Conservation (phyloP, 192 early-diverging fungal genomes). For the Backusella morwellensis region DNA sequence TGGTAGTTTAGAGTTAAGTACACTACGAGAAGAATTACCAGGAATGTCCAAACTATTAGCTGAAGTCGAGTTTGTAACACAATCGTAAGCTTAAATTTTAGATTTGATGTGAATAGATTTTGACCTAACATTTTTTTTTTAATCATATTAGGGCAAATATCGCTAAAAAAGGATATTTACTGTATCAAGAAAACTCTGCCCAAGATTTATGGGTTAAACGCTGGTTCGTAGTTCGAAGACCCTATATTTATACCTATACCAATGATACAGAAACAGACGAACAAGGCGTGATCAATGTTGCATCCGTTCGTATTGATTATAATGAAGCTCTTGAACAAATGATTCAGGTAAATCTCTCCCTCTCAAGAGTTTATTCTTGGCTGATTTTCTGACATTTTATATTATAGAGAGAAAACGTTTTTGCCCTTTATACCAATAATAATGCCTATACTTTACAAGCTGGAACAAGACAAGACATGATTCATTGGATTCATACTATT, state of each 20-base stretch:
- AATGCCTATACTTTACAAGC: conserved; percentile 69
- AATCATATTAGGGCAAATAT: conserved; percentile 42
- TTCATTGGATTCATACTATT: conserved; percentile 59
- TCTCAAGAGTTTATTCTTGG: neutral
- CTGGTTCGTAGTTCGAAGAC: conserved; percentile 81
- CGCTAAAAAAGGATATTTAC: conserved; percentile 55
- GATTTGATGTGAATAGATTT: neutral
- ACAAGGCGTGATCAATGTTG: conserved; percentile 72
- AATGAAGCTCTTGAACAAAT: conserved; percentile 57
- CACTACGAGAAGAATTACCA: conserved; percentile 3
- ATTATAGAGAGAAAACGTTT: conserved; percentile 55
- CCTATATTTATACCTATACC: conserved; percentile 77
- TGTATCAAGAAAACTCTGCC: conserved; percentile 48
- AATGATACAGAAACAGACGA: conserved; percentile 61
- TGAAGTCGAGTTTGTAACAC: conserved; percentile 40
- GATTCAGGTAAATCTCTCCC: conserved; percentile 42
- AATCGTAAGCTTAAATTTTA: conserved; percentile 32
- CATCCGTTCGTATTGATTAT: conserved; percentile 64
- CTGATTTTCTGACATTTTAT: neutral
- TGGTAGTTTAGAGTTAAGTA: conserved; percentile 17
- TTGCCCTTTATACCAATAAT: conserved; percentile 68
- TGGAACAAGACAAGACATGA: conserved; percentile 58
- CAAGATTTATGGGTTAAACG: conserved; percentile 69
- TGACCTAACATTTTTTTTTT: neutral
- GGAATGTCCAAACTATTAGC: conserved; percentile 36